phyloP scores from a whole-genome alignment of 352 stramenopile species.

The Pythium dissotocum region DNA sequence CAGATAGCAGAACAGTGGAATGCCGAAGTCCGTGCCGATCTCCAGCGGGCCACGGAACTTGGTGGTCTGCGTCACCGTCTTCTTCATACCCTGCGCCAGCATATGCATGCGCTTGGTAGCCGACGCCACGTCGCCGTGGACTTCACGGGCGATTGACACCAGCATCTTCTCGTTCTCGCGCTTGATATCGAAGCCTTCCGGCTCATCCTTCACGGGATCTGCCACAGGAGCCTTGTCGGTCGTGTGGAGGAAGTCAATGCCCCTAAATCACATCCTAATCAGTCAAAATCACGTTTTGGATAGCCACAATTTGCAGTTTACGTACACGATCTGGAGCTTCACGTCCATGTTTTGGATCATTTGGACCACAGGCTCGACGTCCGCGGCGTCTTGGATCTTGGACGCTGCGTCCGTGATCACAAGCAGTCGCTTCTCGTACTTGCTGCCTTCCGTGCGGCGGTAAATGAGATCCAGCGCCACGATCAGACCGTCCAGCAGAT shows the following conservation, averaged over 20 bases:
- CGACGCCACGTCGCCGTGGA: slow-evolving; percentile 64
- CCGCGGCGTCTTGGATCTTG: slow-evolving; percentile 56
- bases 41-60: slow-evolving; percentile 80
- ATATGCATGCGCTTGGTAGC: slow-evolving; percentile 76
- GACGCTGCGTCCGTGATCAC: slow-evolving; percentile 75
- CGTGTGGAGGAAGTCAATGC: slow-evolving; percentile 66
- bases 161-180: slow-evolving; percentile 86
- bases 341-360: slow-evolving; percentile 84
- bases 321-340: slow-evolving; percentile 80
- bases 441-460: slow-evolving; percentile 71
- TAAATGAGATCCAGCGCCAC: slow-evolving; percentile 81
- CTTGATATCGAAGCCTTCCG: slow-evolving; percentile 38
- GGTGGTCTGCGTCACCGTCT: slow-evolving; percentile 61
- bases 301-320: slow-evolving; percentile 1
- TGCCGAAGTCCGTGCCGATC: slow-evolving; percentile 61
- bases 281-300: not conserved
- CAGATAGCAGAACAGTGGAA: slow-evolving; percentile 77
- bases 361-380: slow-evolving; percentile 67
- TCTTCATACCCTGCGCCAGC: slow-evolving; percentile 78
- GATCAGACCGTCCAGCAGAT: slow-evolving; percentile 80
- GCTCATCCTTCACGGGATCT: slow-evolving; percentile 28
- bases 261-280: slow-evolving; percentile 26
- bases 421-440: slow-evolving; percentile 75
- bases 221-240: slow-evolving; percentile 29
- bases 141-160: slow-evolving; percentile 71